A percentile compares a stretch with the other conserved stretches of the same genome.
Conservation (phyloP, 2,329 filamentous ascomycete genomes). For the Ceratocystis cubensis region DNA sequence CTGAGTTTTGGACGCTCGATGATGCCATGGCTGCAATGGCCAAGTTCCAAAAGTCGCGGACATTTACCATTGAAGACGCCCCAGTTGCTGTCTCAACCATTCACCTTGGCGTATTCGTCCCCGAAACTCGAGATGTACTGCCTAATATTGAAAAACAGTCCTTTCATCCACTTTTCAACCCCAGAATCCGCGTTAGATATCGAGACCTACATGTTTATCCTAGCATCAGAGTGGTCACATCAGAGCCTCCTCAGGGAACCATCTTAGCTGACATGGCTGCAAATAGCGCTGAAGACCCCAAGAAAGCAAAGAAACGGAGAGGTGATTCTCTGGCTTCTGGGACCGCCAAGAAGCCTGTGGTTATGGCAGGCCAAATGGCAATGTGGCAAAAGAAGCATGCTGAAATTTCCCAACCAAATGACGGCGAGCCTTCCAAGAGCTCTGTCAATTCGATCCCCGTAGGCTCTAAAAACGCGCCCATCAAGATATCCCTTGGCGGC, state of each 20-base stretch:
- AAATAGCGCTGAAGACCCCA: conserved; percentile 25
- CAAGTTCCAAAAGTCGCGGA: conserved; percentile 58
- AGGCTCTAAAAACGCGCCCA: conserved; percentile 21
- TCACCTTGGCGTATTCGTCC: conserved; percentile 74
- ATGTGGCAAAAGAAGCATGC: conserved; percentile 36
- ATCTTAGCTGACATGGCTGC: conserved; percentile 24
- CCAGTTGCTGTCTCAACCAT: conserved; percentile 62
- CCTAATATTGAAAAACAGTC: conserved; percentile 49
- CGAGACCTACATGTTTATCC: conserved; percentile 65
- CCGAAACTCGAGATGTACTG: conserved; percentile 47
- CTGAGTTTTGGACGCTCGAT: conserved; percentile 64
- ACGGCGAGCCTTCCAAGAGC: conserved; percentile 8
- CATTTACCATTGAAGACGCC: conserved; percentile 65
- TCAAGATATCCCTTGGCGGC: conserved; percentile 28
- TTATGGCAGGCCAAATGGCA: conserved; percentile 35
- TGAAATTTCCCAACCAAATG: conserved; percentile 27
- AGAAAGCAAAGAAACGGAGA: conserved; percentile 43
- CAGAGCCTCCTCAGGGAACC: conserved; percentile 27
- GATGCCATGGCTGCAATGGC: conserved; percentile 63
- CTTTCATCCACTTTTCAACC: conserved; percentile 58
- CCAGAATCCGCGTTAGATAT: conserved; percentile 56
- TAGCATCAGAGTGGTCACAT: conserved; percentile 49
- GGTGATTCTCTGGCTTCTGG: conserved; percentile 30
- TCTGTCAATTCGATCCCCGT: conserved; percentile 14
- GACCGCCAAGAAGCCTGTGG: conserved; percentile 30